Conservation (phyloP, 306 rosid genomes). For the Aeschynomene evenia region DNA sequence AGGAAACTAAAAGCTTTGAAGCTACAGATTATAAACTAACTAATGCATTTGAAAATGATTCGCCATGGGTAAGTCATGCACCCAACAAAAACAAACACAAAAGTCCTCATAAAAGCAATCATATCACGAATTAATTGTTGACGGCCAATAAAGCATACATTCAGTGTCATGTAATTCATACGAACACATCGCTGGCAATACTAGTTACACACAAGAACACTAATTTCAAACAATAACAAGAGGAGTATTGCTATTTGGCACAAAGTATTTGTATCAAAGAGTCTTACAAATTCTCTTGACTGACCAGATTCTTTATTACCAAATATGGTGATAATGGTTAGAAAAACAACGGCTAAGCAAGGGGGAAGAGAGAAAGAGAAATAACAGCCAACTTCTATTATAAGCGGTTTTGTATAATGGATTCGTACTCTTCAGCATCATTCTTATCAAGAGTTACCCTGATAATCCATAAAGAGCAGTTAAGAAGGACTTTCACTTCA, state of each 20-base stretch:
- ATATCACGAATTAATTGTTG: not conserved
- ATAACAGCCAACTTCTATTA: not conserved
- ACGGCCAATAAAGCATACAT: conserved; percentile 15
- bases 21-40: not conserved
- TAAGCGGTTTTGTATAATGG: not conserved
- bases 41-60: conserved; percentile 13
- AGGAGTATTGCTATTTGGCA: not conserved
- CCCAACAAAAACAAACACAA: not conserved
- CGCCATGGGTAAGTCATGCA: not conserved
- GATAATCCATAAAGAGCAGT: not conserved
- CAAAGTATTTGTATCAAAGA: not conserved
- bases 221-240: not conserved
- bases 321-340: not conserved
- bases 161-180: not conserved
- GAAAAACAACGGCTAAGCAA: not conserved
- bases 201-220: not conserved
- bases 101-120: conserved; percentile 15
- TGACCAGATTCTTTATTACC: not conserved
- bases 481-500: not conserved
- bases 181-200: not conserved
- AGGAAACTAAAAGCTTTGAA: conserved; percentile 2
- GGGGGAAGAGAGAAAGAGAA: not conserved
- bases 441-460: not conserved
- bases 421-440: not conserved
- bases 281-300: not conserved